Evolutionary conservation across 768 basidiomycete species (phyloP).

Genomic region (Infundibulicybe gibba): DNA sequence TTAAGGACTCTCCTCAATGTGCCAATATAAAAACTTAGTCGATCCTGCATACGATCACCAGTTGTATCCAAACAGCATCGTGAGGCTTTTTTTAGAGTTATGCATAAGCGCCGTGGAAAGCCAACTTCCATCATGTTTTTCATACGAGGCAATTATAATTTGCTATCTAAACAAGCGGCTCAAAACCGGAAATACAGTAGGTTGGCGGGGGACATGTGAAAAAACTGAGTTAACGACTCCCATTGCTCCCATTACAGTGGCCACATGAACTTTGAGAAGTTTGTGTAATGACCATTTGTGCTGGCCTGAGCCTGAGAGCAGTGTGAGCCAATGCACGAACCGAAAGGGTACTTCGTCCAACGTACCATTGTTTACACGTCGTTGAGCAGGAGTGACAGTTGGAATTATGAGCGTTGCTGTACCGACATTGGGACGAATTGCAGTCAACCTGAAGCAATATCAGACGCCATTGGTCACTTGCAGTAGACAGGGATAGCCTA

Average conservation of each 20-base stretch:
- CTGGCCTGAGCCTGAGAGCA: constrained; percentile 21
- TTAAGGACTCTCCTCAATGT: no score
- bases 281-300: constrained; percentile 15
- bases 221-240: no score
- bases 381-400: constrained; percentile 30
- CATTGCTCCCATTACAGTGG: constrained; percentile 2
- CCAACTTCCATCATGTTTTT: no score
- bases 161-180: no score
- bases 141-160: no score
- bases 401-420: constrained; percentile 31
- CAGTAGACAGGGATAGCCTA: constrained; percentile 11
- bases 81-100: no score
- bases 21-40: no score
- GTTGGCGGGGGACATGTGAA: no score
- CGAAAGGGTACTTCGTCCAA: background rate
- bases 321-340: background rate
- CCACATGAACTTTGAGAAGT: constrained; percentile 12
- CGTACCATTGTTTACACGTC: constrained; percentile 39
- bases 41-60: no score
- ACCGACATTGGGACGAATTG: constrained; percentile 32
- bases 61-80: no score
- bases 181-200: no score
- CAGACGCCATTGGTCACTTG: constrained; percentile 5
- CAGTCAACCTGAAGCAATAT: constrained; percentile 36
- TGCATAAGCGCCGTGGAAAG: no score